phyloP scores from a whole-genome alignment of 352 stramenopile species.

The Poterioochromonas sp. region DNA sequence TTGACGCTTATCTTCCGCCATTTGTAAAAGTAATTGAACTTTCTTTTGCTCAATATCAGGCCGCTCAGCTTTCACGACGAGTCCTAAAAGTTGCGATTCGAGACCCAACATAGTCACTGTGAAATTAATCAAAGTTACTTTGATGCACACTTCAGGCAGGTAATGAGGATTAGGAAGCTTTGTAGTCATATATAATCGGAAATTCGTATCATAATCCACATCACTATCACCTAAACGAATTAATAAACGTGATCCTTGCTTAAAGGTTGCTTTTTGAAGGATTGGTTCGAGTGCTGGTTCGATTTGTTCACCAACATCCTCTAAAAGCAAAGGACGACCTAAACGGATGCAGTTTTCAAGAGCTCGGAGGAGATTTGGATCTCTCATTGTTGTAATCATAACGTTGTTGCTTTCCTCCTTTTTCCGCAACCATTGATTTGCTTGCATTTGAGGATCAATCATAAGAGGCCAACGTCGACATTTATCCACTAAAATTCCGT shows the following conservation, averaged over 20 bases:
- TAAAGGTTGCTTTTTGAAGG: constrained; percentile 81
- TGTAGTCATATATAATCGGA: constrained; percentile 81
- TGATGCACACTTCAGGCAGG: constrained; percentile 85
- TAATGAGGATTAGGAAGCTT: constrained; percentile 87
- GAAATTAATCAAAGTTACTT: constrained; percentile 91
- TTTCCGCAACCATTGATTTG: constrained; percentile 88
- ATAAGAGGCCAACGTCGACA: constrained; percentile 82
- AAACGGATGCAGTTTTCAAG: constrained; percentile 79
- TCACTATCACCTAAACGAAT: constrained; percentile 79
- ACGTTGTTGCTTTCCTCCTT: constrained; percentile 56
- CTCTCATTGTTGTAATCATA: constrained; percentile 75
- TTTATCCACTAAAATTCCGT: constrained; percentile 75
- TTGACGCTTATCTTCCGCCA: constrained; percentile 81
- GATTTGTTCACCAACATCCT: constrained; percentile 79
- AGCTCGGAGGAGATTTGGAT: constrained; percentile 70
- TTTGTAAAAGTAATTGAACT: constrained; percentile 76
- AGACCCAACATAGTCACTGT: constrained; percentile 84
- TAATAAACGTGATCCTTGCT: constrained; percentile 62
- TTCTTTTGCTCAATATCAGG: constrained; percentile 86
- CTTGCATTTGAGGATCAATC: constrained; percentile 84
- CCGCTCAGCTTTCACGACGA: constrained; percentile 75
- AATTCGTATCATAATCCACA: constrained; percentile 79
- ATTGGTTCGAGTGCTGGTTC: constrained; percentile 81
- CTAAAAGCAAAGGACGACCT: constrained; percentile 74
- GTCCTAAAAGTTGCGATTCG: constrained; percentile 76